Base-by-base conservation (phyloP, 805 yeast species). In the Starmerella scarabaei region DNA sequence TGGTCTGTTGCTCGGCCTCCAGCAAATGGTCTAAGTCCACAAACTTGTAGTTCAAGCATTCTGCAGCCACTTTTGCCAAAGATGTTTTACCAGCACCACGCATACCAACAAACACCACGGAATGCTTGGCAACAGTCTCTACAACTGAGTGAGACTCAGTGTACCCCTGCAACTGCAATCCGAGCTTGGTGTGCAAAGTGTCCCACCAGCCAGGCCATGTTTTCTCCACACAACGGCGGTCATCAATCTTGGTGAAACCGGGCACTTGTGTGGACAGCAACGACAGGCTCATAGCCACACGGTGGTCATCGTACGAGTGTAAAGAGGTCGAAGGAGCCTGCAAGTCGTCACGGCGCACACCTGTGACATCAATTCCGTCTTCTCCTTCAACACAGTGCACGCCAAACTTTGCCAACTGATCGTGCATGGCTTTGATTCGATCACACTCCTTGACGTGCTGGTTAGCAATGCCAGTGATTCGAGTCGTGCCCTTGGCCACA, bases 161-260 rank as follows among this genome's bases (percentile, higher is more conserved):
- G 51, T 67, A 67, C 20, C 98, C 98, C 53, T 75, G 80, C 28
- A 91, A 60, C 9, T 60, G 53, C 20, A 73, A 79, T 17, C 75
- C 70, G 52, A 91, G 73, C 23, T 18, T 15, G 35, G 69, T 62
- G 56, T 77, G 85, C 47, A 91, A 66, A 27, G 77, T 71, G 62
- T 91, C 98, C 98, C 98, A 91, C 98, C 98, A 91, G 29, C 96
- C 97, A 17, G 98, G 98, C 98, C 98, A 91, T 0, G 98, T 91
- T 65, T 91, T 91, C 42, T 88, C 93, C 1, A 95, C 93, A 57
- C 96, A 84, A 20, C 80, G 73, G 62, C 96, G 75, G 56, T 88
- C 95, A 50, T 78, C 74, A 43, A 91, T 75, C 48, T 75, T 65
- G 1, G 80, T 88, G 1, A 81, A 76, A 3, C 65, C 66, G 1